Base-by-base conservation (phyloP, 768 basidiomycete species). In the Ramaria rubella region DNA sequence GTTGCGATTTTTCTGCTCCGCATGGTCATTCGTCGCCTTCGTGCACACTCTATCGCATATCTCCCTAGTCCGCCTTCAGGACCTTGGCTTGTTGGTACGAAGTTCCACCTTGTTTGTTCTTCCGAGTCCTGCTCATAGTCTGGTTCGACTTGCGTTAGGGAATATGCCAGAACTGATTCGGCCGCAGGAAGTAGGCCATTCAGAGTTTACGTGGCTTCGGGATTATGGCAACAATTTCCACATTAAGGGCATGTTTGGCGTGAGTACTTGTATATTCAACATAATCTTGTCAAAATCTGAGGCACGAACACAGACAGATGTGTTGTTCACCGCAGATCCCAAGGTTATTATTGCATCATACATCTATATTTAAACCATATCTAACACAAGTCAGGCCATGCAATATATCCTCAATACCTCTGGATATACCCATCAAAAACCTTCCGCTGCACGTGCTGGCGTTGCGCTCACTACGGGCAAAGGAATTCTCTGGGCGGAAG, bases 271-370 rank as follows among this genome's bases (percentile, higher is more conserved):
- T 11, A 19, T n/a, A 26, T 50, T 21, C 15, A 12, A 26, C n/a
- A 15, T 29, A 17, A 33, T 2, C 23, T 19, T 52, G 15, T 44
- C 4, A 34, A 21, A n/a, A 12, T 24, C 7, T 17, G 14, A n/a
- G 6, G 2, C n/a, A 12, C 24, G 21, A 45, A 49, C 44, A 19
- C 68, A 65, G 17, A 66, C 70, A 48, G 55, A 73, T 23, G 62
- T 60, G 6, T 62, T 74, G 43, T 64, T 71, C 48, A 62, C 65
- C 21, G 63, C 69, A 45, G 65, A 68, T 17, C 69, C 71, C 59
- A 73, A 70, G 21, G 72, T 66, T 54, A n/a, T n/a, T n/a, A n/a
- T n/a, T n/a, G n/a, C n/a, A n/a, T n/a, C 72, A 71, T 63, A 67
- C 67, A 33, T 21, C 31, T 50, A n/a, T 38, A 30, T 19, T 57